Conservation (phyloP, 2,329 filamentous ascomycete species). For the Juglanconis sp. region DNA sequence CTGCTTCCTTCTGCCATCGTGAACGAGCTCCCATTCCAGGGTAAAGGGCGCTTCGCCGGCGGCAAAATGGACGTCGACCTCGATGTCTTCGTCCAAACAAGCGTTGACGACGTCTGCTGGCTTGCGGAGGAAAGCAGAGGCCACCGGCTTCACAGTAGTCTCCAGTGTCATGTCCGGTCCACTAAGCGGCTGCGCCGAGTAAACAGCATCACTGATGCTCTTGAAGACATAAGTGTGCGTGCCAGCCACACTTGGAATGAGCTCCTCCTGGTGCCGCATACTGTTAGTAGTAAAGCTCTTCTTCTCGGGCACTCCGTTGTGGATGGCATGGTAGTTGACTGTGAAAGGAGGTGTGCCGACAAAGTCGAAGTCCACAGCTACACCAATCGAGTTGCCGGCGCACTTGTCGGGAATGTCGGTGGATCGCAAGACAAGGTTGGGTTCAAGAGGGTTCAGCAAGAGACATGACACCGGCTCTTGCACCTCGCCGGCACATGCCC, state of each 20-base stretch:
- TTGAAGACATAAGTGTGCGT: conserved; percentile 84
- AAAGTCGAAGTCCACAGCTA: conserved; percentile 84
- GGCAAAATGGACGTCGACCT: conserved; percentile 66
- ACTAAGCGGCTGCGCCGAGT: conserved; percentile 62
- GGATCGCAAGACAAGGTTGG: conserved; percentile 67
- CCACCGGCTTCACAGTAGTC: conserved; percentile 90
- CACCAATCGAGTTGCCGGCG: conserved; percentile 86
- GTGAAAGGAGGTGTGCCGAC: conserved; percentile 89
- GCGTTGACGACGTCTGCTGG: conserved; percentile 56
- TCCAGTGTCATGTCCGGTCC: conserved; percentile 65
- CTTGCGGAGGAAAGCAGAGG: conserved; percentile 69
- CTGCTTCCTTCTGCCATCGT: conserved; percentile 79
- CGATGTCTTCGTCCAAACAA: conserved; percentile 79
- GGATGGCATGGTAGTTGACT: conserved; percentile 73
- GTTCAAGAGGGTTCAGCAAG: conserved; percentile 85
- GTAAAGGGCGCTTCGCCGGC: conserved; percentile 83
- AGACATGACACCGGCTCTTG: conserved; percentile 93
- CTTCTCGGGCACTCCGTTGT: conserved; percentile 54
- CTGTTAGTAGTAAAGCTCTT: conserved; percentile 61
- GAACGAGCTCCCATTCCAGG: conserved; percentile 87
- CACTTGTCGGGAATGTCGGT: conserved; percentile 93
- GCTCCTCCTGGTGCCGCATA: conserved; percentile 77
- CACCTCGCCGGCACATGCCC: conserved; percentile 82
- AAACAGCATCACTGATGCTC: conserved; percentile 78
- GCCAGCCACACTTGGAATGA: conserved; percentile 77